Conservation (phyloP, 2,329 filamentous ascomycete species). For the Parascedosporium putredinis region DNA sequence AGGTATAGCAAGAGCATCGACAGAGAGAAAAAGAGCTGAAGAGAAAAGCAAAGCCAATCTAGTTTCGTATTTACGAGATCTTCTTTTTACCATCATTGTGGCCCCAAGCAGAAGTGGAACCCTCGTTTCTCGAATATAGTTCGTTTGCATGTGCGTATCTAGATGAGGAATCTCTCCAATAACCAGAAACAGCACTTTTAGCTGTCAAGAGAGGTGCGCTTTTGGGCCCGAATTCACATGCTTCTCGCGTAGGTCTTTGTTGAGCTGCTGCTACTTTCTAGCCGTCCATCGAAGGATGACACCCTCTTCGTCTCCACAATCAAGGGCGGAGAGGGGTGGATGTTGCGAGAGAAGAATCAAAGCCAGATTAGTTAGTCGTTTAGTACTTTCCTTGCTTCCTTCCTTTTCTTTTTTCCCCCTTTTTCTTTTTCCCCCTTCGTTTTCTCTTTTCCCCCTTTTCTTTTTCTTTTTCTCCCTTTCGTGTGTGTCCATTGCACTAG, state of each 20-base stretch:
- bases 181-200: not conserved
- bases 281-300: not conserved
- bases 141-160: not conserved
- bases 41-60: no score
- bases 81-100: not conserved
- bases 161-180: not conserved
- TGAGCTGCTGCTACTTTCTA: not conserved
- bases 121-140: not conserved
- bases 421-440: not conserved
- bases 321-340: not conserved
- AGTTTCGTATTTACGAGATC: no score
- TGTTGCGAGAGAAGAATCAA: not conserved
- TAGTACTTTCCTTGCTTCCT: not conserved
- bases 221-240: not conserved
- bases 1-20: no score
- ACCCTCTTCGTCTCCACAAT: no score
- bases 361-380: no score
- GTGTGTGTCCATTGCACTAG: no score
- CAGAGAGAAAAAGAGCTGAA: no score
- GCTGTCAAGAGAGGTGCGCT: not conserved
- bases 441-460: not conserved
- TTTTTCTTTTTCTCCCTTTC: not conserved
- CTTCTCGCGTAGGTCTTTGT: not conserved
- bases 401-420: not conserved
- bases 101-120: not conserved